These are phyloP conservation scores for Mycena vitilis DNA, from an alignment of 768 basidiomycete genomes.

Conservation along the genomic window DNA sequence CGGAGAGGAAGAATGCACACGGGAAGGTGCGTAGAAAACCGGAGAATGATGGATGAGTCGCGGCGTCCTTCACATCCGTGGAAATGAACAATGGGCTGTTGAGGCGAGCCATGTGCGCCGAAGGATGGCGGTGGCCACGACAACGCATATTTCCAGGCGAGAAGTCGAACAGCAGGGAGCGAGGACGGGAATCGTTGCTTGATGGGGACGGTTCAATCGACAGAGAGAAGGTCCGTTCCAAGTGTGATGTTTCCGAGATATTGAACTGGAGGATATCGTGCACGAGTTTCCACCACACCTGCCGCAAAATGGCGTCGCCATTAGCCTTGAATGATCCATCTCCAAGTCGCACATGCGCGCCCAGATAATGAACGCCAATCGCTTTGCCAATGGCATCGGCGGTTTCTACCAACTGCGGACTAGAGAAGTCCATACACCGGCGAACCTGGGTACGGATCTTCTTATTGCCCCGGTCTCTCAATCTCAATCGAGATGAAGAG, in stretches of 20 bases:
- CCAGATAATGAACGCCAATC: constrained; percentile 65
- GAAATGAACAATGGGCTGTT: constrained; percentile 76
- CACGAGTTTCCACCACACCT: constrained; percentile 70
- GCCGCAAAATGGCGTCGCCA: constrained; percentile 54
- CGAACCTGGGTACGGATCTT: constrained; percentile 61
- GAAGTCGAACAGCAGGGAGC: constrained; percentile 30
- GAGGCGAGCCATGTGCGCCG: constrained; percentile 45
- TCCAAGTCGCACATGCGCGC: constrained; percentile 75
- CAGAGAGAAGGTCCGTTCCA: constrained; percentile 41
- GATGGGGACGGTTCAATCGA: constrained; percentile 17
- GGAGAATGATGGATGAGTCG: constrained; percentile 54
- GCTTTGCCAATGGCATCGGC: constrained; percentile 56
- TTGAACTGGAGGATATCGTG: constrained; percentile 58
- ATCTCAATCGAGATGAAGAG: constrained; percentile 75
- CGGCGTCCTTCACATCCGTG: constrained; percentile 63
- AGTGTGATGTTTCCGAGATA: constrained; percentile 45
- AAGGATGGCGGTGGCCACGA: constrained; percentile 50
- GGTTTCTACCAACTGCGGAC: constrained; percentile 56
- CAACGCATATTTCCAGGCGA: constrained; percentile 51
- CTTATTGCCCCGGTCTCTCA: constrained; percentile 54
- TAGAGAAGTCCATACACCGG: constrained; percentile 66
- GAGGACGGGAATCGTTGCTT: constrained; percentile 26
- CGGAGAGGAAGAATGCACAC: constrained; percentile 68
- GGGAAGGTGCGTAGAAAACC: constrained; percentile 68
- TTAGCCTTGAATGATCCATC: constrained; percentile 70